Evolutionary conservation across 306 rosid genomes (phyloP).

Genomic region (Nissolia schottii): DNA sequence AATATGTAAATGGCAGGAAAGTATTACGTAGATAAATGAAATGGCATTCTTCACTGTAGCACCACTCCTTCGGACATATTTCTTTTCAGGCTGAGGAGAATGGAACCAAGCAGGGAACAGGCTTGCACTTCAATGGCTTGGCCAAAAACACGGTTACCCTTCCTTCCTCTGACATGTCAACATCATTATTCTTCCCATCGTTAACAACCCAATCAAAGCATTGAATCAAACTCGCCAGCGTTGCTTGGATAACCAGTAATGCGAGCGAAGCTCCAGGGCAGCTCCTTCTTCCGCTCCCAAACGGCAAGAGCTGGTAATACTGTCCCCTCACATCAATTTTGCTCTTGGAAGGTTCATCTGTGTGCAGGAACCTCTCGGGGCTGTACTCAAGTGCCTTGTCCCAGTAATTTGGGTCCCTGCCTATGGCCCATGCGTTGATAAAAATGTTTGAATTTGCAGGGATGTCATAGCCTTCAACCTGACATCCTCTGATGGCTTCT

Average conservation of each 20-base stretch:
- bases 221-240: constrained; percentile 40
- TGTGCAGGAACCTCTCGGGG: constrained; percentile 42
- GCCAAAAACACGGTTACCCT: constrained; percentile 29
- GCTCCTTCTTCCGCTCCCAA: constrained; percentile 56
- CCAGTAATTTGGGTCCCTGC: constrained; percentile 39
- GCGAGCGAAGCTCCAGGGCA: constrained; percentile 52
- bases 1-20: too few species aligned
- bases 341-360: constrained; percentile 10
- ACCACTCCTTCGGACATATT: background rate
- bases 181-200: constrained; percentile 8
- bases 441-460: constrained; percentile 30
- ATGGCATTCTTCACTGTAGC: background rate
- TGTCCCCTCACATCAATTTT: constrained; percentile 43
- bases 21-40: too few species aligned
- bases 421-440: constrained; percentile 44
- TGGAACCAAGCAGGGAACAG: constrained; percentile 26
- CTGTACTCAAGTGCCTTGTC: constrained; percentile 27
- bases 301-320: constrained; percentile 37
- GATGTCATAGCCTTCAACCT: constrained; percentile 26
- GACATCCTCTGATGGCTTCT: constrained; percentile 31
- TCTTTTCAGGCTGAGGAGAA: constrained; percentile 17
- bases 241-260: constrained; percentile 30
- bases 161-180: constrained; percentile 23
- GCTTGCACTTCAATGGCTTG: constrained; percentile 27
- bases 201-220: constrained; percentile 41